Evolutionary conservation across 176 grass and related monocot species (phyloP).

Genomic region (Bothriochloa decipiens): DNA sequence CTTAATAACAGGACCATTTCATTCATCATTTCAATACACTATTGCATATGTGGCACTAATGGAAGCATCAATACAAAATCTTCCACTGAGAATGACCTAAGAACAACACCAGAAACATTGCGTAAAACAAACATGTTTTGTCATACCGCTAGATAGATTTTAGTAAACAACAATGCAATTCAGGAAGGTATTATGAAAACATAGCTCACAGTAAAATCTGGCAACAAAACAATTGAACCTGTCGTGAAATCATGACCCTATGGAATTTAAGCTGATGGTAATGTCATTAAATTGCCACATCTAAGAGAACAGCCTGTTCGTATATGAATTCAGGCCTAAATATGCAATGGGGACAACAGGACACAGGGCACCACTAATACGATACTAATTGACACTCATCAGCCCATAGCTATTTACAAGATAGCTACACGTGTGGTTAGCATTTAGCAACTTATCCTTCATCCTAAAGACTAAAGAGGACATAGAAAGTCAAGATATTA

Average conservation of each 20-base stretch:
- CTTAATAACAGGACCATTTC: no score
- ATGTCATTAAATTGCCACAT: constrained; percentile 18
- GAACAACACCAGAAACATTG: constrained; percentile 1
- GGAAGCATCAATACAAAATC: neutral
- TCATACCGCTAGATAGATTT: neutral
- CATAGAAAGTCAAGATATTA: neutral
- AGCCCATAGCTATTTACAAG: no score
- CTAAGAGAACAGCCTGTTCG: neutral
- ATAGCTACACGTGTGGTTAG: neutral
- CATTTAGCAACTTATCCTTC: no score
- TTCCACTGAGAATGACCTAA: neutral
- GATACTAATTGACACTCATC: no score
- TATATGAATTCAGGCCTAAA: neutral
- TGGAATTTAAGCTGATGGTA: neutral
- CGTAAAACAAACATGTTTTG: neutral
- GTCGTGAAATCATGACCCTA: neutral
- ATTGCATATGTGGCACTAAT: neutral
- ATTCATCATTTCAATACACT: neutral
- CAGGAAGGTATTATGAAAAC: neutral
- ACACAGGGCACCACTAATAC: neutral
- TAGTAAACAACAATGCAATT: neutral
- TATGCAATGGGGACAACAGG: neutral
- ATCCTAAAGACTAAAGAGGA: no score
- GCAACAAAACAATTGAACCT: neutral
- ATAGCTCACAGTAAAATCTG: neutral